Percentiles rank a stretch among this genome's conserved stretches.
phyloP scores from a whole-genome alignment of 441 rosid genomes.

The Eruca vesicaria region DNA sequence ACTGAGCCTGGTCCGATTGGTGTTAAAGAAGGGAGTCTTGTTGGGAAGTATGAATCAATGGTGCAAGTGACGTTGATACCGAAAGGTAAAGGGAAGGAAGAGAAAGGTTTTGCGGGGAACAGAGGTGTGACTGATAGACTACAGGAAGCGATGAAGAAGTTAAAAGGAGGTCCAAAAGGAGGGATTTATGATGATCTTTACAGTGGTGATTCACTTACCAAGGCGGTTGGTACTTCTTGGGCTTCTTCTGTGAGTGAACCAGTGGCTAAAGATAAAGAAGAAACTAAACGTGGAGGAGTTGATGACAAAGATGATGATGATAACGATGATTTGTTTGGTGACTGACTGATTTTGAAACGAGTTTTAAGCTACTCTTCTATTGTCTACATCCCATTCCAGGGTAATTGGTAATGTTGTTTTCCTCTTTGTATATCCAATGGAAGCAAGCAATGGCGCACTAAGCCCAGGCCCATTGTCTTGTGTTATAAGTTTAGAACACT shows the following conservation, averaged over 20 bases:
- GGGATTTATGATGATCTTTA: conserved; percentile 82
- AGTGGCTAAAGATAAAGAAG: conserved; percentile 37
- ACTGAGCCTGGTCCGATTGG: conserved; percentile 96
- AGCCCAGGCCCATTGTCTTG: conserved; percentile 27
- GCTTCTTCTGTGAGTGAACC: conserved; percentile 41
- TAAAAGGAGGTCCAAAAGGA: conserved; percentile 52
- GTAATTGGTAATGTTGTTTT: conserved; percentile 18
- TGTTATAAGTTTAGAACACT: conserved; percentile 12
- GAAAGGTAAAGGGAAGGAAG: conserved; percentile 71
- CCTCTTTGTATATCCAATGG: conserved; percentile 4
- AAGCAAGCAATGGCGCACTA: conserved; percentile 19
- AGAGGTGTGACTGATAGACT: conserved; percentile 68
- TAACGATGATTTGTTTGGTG: conserved; percentile 84
- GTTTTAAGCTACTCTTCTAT: neutral
- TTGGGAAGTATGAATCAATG: conserved; percentile 90
- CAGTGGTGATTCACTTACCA: conserved; percentile 65
- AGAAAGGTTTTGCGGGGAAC: conserved; percentile 35
- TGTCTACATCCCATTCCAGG: conserved; percentile 6
- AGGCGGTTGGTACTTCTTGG: conserved; percentile 79
- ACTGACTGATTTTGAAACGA: conserved; percentile 32
- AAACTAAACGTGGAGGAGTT: conserved; percentile 29
- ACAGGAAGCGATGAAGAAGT: conserved; percentile 69
- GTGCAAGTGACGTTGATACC: conserved; percentile 79
- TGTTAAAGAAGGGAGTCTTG: conserved; percentile 97
- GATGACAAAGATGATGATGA: conserved; percentile 39